A percentile compares a stretch with the other conserved stretches of the same genome.
Evolutionary conservation across 306 rosid species (phyloP).

Genomic region (Ochetophila trinervis): DNA sequence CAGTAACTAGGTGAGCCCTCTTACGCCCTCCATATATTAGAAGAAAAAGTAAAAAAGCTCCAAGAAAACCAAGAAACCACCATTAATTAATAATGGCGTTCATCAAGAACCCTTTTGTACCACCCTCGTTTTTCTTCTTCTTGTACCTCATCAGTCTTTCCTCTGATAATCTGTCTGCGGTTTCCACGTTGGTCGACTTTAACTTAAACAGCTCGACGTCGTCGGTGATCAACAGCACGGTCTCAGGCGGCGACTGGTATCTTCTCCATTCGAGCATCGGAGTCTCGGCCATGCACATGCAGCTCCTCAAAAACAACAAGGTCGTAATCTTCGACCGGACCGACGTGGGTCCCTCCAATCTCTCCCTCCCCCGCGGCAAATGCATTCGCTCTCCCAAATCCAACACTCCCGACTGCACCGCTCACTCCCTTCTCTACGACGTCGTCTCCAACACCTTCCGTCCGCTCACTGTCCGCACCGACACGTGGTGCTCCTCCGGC

Average conservation of each 20-base stretch:
- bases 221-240: not conserved
- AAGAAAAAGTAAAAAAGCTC: not conserved
- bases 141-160: not conserved
- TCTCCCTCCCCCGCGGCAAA: slow-evolving; percentile 38
- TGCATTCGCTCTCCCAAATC: slow-evolving; percentile 16
- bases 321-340: slow-evolving; percentile 71
- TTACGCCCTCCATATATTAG: too few species aligned
- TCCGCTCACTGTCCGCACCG: slow-evolving; percentile 52
- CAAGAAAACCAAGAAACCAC: slow-evolving; percentile 1
- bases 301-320: slow-evolving; percentile 54
- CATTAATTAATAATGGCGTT: slow-evolving; percentile 41
- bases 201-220: not conserved
- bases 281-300: slow-evolving; percentile 96
- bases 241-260: slow-evolving; percentile 53
- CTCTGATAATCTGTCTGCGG: not conserved
- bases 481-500: slow-evolving; percentile 88
- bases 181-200: not conserved
- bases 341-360: slow-evolving; percentile 75
- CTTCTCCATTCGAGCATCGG: slow-evolving; percentile 55
- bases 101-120: slow-evolving; percentile 37
- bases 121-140: slow-evolving; percentile 9
- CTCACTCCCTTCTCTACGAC: slow-evolving; percentile 73
- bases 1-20: too few species aligned
- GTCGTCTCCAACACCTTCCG: slow-evolving; percentile 40
- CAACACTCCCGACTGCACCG: slow-evolving; percentile 84